Base-by-base conservation (phyloP, 371 early-diverging fungal genomes). In the Mucor racemosus region DNA sequence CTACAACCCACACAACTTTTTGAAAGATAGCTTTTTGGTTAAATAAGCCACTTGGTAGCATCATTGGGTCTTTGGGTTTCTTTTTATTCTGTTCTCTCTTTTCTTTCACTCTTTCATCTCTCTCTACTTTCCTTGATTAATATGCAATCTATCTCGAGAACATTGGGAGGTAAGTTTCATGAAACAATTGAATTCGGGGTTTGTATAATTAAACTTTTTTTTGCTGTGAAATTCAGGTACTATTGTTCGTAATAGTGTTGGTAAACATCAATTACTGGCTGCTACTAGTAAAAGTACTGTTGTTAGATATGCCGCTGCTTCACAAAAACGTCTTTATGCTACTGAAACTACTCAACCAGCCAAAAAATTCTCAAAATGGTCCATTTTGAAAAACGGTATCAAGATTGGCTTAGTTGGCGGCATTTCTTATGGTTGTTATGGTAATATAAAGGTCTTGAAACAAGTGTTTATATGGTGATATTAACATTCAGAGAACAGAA, bases 361-460 rank as follows among this genome's bases (percentile, higher is more conserved):
- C 3, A 71, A 62, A 35, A 57, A 21, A 21, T 64, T 55, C n/a
- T 44, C 68, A 8, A 70, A 67, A 26, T 67, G 67, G 64, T 57
- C 41, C 5, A 36, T 65, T 7, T 41, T 82, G 33, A 76, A 78
- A 70, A 74, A 70, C 17, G 62, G 69, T 21, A 65, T 73, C 19
- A 72, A 78, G 61, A 66, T 74, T 38, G 75, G 79, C 42, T 11
- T 71, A 7, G 72, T 82, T 11, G 80, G 74, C 44, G 74, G 64
- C 58, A 55, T 74, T 13, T 73, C 71, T 56, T 82, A 76, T 46
- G 77, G 68, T 26, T 59, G 61, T 44, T 82, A 82, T 63, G 74
- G 83, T 80, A 76, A 64, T 65, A 42, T 31, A 9, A 11, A 14
- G 38, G 41, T 54, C 5, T 5, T 6, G 17, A 26, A 21, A 35